Base-by-base conservation (phyloP, 2,329 filamentous ascomycete species). In the Diaporthe ilicicola region DNA sequence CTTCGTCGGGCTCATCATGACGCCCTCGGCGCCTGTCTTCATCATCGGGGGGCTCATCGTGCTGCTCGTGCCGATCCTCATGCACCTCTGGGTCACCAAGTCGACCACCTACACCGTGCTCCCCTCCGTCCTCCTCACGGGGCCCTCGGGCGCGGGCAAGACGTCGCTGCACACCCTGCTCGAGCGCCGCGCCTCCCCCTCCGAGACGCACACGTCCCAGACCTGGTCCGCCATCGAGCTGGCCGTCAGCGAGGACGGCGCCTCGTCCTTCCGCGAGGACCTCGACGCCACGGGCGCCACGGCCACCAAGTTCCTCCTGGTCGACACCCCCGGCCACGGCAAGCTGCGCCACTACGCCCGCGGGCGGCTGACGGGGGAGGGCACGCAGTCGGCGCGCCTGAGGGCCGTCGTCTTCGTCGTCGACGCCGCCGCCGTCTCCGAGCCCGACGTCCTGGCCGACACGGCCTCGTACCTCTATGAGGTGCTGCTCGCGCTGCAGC, bases 291-390 rank as follows among this genome's bases (percentile, higher is more conserved):
- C 82, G 48, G 83, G 84, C 68, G 84, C 87, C 70, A 83, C 82
- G 65, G 90, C 92, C 78, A 90, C 89, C 74, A 92, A 90, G 79
- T 93, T 96, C 79, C 84, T 93, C 50, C 84, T 98, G 42, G 84
- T 93, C 78, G 96, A 99, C 83, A 98, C 95, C 0, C 96, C 96
- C 0, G 96, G 96, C 48, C 96, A 99, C 84, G 94, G 94, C 76
- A 99, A 99, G 83, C 90, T 99, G 71, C 93, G 96, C 72, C 88
- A 90, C 76, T 85, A 90, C 74, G 90, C 93, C 4, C 85, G 92
- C 71, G 81, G 85, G 51, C 84, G 82, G 67, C 82, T 92, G 37
- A 53, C 68, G 15, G 37, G 70, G 78, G 74, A 72, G 77, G 77
- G 39, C 78, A 82, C 65, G 22, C 81, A 22, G 74, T 77, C 42